Evolutionary conservation across 306 rosid genomes (phyloP).

Genomic region (Acacia confusa): DNA sequence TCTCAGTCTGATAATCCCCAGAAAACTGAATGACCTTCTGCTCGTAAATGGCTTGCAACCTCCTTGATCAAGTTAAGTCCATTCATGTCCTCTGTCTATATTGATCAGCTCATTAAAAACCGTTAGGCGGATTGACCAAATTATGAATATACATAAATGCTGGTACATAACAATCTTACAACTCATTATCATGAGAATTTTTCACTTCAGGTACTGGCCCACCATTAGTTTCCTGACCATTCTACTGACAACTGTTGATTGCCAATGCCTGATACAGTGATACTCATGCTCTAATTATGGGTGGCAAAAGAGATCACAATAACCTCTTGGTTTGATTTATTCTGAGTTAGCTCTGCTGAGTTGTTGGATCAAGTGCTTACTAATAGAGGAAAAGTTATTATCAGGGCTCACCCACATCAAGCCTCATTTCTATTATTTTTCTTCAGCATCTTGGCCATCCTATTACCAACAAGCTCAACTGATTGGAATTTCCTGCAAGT

Average conservation of each 20-base stretch:
- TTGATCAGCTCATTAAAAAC: neutral
- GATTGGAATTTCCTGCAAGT: neutral
- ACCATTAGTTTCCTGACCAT: neutral
- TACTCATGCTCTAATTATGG: neutral
- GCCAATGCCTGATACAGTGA: neutral
- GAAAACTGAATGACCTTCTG: neutral
- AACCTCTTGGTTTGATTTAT: neutral
- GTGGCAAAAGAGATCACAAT: neutral
- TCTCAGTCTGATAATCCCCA: slow-evolving; percentile 5
- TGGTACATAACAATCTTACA: neutral
- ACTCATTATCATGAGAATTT: neutral
- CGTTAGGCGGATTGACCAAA: neutral
- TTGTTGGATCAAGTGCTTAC: neutral
- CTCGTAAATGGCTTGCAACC: slow-evolving; percentile 10
- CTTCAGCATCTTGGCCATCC: neutral
- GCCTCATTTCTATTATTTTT: neutral
- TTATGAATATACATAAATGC: neutral
- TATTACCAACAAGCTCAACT: neutral
- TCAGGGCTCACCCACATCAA: neutral
- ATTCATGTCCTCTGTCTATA: slow-evolving; percentile 23
- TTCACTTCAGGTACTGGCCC: neutral
- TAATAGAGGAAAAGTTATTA: neutral
- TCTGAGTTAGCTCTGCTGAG: neutral
- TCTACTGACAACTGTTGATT: slow-evolving; percentile 11
- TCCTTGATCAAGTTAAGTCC: neutral